Evolutionary conservation across 2,329 filamentous ascomycete species (phyloP).

Genomic region (Neofusicoccum umdonicola): DNA sequence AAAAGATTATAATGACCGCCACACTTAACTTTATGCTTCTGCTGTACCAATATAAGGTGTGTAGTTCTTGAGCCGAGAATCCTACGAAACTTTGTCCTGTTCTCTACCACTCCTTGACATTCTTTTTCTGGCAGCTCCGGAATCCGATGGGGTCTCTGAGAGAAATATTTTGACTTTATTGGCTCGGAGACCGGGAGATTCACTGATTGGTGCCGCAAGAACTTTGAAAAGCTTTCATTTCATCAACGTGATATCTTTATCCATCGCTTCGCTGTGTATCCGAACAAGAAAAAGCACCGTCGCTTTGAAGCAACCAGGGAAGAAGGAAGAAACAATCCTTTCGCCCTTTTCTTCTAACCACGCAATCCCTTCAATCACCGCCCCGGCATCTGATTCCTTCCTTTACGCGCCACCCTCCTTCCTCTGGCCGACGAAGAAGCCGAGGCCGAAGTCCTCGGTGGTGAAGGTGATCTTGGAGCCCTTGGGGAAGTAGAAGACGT

Average conservation of each 20-base stretch:
- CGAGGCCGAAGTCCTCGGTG: slow-evolving; percentile 60
- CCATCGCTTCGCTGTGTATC: not conserved
- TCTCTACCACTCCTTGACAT: not conserved
- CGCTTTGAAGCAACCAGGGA: too few relatives aligned
- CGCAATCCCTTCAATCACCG: not conserved
- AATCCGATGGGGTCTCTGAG: not conserved
- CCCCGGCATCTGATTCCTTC: not conserved
- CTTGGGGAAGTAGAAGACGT: slow-evolving; percentile 68
- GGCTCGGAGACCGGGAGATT: not conserved
- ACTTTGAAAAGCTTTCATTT: not conserved
- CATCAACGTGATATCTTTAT: not conserved
- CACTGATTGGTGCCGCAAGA: not conserved
- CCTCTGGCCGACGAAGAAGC: slow-evolving; percentile 52
- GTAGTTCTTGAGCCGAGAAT: not conserved
- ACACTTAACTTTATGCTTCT: not conserved
- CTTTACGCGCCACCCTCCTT: slow-evolving; percentile 29
- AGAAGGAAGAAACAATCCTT: not conserved
- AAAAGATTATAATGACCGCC: slow-evolving; percentile 9
- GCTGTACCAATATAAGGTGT: not conserved
- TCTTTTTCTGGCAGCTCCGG: not conserved
- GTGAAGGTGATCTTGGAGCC: slow-evolving; percentile 65
- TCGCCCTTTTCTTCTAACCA: not conserved
- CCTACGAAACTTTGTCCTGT: not conserved
- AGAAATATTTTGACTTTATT: not conserved
- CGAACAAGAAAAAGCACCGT: not conserved